Evolutionary conservation across 129 eudicot species (phyloP), one percentile per base, ranked within the genome.

Genomic region (Flaveria trinervia): DNA sequence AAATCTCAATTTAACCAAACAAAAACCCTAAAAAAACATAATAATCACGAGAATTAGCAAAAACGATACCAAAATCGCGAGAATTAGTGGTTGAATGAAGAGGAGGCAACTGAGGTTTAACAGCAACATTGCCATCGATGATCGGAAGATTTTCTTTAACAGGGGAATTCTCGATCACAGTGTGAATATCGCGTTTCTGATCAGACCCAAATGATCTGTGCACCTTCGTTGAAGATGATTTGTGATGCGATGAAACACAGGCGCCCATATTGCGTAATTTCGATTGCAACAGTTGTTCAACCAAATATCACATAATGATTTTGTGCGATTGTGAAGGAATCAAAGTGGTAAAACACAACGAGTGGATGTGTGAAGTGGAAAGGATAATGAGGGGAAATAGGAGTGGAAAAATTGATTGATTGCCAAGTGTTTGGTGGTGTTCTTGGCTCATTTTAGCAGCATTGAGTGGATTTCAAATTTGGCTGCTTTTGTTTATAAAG

Each of bases 81-180:
- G 70, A 56, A 23, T 52, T 14, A 43, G 55, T 20, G 62, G 76
- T 52, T 45, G 82, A 46, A 41, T 52, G 74, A 73, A 73, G 70
- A 17, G 79, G 75, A 56, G 75, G 79, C 60, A 46, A 74, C 70
- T 80, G 84, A 73, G 84, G 84, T 60, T 80, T 80, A 80, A 80
- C 83, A 43, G 74, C 60, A 72, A 72, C 79, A 52, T 79, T 52
- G 10, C 68, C 83, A 52, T 72, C 17, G 26, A 79, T 44, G 68
- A 72, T 54, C 75, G 41, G 69, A 73, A 39, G 75, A 43, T 57
- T 80, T 67, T 80, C 75, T 49, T 55, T 80, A 5, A 68, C 18
- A 15, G 79, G 79, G 3, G 79, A 80, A 5, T 25, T 52, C 9
- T 17, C 18, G 57, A 80, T 72, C 50, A 26, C 23, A 6, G 43